These are phyloP conservation scores for Borealophlyctis nickersoniae DNA, from an alignment of 192 early-diverging fungal genomes.

Conservation along the genomic window DNA sequence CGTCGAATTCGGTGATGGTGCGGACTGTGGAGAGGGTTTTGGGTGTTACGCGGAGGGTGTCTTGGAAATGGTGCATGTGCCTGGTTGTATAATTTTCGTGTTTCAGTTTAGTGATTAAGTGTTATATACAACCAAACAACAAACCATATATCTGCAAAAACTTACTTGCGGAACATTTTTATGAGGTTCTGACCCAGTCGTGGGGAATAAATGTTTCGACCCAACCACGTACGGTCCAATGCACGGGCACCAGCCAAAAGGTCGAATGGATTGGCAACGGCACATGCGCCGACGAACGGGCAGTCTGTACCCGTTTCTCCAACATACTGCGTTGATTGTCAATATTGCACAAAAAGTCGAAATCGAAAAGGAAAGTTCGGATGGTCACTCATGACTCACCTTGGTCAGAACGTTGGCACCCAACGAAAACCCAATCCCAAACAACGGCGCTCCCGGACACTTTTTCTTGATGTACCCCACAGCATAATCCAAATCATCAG, in stretches of 20 bases:
- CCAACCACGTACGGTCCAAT: conserved; percentile 53
- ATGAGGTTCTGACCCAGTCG: conserved; percentile 58
- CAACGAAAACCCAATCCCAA: conserved; percentile 85
- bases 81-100: too few relatives aligned
- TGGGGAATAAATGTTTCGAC: conserved; percentile 55
- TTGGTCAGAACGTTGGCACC: conserved; percentile 92
- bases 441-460: conserved; percentile 61
- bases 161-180: conserved; percentile 38
- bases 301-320: conserved; percentile 78
- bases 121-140: conserved; percentile 6
- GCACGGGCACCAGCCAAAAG: conserved; percentile 51
- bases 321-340: conserved; percentile 57
- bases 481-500: conserved; percentile 71
- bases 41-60: conserved; percentile 45
- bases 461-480: conserved; percentile 52
- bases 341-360: too few relatives aligned
- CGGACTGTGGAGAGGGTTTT: conserved; percentile 50
- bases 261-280: conserved; percentile 87
- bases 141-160: conserved; percentile 4
- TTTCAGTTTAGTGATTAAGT: conserved; percentile 12
- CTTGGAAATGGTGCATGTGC: conserved; percentile 40
- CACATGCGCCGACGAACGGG: conserved; percentile 70
- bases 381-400: too few relatives aligned
- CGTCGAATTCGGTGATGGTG: conserved; percentile 82
- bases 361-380: too few relatives aligned